Evolutionary conservation across 202 grass and related monocot genomes (phyloP), one percentile per base, ranked within the genome.

Genomic region (Setaria viridis): DNA sequence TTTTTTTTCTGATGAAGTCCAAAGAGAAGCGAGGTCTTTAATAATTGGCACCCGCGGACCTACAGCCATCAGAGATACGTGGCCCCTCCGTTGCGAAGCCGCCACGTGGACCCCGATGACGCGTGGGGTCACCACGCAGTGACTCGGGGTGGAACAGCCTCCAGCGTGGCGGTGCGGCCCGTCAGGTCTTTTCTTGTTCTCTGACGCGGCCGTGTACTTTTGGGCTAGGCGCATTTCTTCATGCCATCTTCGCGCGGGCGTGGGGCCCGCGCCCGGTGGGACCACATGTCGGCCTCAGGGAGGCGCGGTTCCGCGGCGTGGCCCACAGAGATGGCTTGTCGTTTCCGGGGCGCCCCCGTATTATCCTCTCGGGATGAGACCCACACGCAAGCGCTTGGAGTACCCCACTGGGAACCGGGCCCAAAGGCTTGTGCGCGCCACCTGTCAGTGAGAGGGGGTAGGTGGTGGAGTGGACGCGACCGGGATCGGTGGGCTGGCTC

Each of bases 171-270:
- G 10, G 16, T 5, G 2, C 37, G 47, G 56, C 58, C 49, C 57
- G 64, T 29, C 73, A 74, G 84, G 67, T 48, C 75, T 62, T 90
- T 86, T 76, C 54, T 70, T 86, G 33, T 7, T 69, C 32, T 49
- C 80, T 78, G 80, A 78, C 73, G 74, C n/a, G 42, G 80, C 74
- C 72, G 80, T 73, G 86, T 84, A 84, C 80, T 47, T 80, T 53
- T 21, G 48, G 80, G 29, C 32, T 48, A 67, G n/a, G 78, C 72
- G 34, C 78, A 39, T 81, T 63, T 74, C 60, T 63, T 87, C 85
- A n/a, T 39, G 62, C 78, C 77, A 71, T 39, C 67, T 29, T 62
- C 19, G 55, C 42, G 16, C 41, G 2, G 15, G 0, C 1, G 42
- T 5, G 69, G 69, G 57, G 3, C 68, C 25, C n/a, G 0, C 33